These are phyloP conservation scores for Neonectria hederae DNA, from an alignment of 2,329 filamentous ascomycete species.

Conservation along the genomic window DNA sequence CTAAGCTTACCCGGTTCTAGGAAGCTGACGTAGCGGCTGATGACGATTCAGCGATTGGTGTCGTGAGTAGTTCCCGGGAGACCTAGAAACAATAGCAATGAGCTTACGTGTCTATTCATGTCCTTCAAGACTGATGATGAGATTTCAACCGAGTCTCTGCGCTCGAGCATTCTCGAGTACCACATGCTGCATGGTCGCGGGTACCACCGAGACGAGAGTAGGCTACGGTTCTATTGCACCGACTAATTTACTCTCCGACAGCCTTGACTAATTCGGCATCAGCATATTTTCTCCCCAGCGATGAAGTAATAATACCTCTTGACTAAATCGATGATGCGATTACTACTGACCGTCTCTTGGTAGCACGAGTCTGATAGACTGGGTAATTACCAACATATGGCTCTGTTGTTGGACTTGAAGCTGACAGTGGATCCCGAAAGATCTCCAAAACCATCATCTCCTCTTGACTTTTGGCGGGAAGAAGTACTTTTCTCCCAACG, in stretches of 20 bases:
- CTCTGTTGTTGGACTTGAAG: fast-evolving
- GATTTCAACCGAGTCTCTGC: constrained; percentile 27
- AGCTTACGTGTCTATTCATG: neutral
- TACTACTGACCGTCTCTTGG: neutral
- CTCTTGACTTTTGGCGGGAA: constrained; percentile 23
- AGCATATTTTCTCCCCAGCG: constrained; percentile 32
- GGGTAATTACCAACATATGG: neutral
- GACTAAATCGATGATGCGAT: fast-evolving
- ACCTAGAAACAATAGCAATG: neutral
- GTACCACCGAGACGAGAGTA: constrained; percentile 24
- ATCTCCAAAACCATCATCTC: constrained; percentile 30
- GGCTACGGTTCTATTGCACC: fast-evolving
- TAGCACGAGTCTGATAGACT: constrained; percentile 31
- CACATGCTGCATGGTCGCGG: constrained; percentile 25
- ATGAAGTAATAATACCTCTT: constrained; percentile 2
- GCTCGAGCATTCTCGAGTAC: constrained; percentile 28
- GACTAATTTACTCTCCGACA: neutral
- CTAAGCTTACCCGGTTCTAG: neutral
- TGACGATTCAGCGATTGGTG: constrained; percentile 16
- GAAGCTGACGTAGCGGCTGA: neutral
- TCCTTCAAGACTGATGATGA: constrained; percentile 13
- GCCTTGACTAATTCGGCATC: fast-evolving
- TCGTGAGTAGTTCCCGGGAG: neutral
- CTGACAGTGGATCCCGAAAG: neutral
- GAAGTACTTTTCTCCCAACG: constrained; percentile 11